Conservation (phyloP, 2,329 filamentous ascomycete genomes). For the Pseudogymnoascus sp. region DNA sequence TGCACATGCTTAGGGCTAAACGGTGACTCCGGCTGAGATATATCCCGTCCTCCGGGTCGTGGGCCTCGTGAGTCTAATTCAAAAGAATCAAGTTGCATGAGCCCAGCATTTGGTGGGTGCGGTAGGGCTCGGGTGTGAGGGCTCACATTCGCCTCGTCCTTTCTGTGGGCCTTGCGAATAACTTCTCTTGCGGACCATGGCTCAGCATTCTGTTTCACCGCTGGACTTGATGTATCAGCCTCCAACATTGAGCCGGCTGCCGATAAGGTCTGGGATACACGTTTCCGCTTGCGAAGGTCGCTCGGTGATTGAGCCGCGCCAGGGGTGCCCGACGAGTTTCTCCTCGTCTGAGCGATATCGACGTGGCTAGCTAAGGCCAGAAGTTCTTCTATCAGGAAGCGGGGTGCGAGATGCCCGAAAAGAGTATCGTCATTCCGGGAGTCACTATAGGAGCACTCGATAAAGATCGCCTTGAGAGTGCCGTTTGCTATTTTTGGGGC, state of each 20-base stretch:
- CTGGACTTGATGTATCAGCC: slow-evolving; percentile 13
- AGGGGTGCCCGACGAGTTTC: slow-evolving; percentile 8
- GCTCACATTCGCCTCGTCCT: slow-evolving; percentile 1
- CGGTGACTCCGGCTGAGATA: background rate
- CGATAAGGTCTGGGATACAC: slow-evolving; percentile 25
- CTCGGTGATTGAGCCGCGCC: background rate
- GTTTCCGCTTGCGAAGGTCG: slow-evolving; percentile 50
- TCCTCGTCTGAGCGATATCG: background rate
- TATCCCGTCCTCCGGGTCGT: background rate
- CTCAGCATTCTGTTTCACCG: background rate
- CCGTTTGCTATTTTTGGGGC: slow-evolving; percentile 73
- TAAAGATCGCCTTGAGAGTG: slow-evolving; percentile 71
- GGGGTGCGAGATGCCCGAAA: slow-evolving; percentile 82
- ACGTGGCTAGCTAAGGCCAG: slow-evolving; percentile 49
- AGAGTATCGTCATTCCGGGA: slow-evolving; percentile 66
- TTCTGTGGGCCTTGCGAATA: background rate
- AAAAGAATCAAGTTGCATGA: slow-evolving; percentile 5
- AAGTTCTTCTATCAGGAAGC: slow-evolving; percentile 74
- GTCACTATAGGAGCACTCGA: slow-evolving; percentile 92
- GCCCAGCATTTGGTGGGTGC: background rate
- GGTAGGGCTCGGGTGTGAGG: slow-evolving; percentile 7
- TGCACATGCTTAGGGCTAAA: background rate
- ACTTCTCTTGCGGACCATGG: background rate
- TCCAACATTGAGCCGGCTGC: slow-evolving; percentile 14
- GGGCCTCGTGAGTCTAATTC: background rate